Evolutionary conservation across 805 yeast genomes (phyloP).

Genomic region (Metschnikowia dekortorum): DNA sequence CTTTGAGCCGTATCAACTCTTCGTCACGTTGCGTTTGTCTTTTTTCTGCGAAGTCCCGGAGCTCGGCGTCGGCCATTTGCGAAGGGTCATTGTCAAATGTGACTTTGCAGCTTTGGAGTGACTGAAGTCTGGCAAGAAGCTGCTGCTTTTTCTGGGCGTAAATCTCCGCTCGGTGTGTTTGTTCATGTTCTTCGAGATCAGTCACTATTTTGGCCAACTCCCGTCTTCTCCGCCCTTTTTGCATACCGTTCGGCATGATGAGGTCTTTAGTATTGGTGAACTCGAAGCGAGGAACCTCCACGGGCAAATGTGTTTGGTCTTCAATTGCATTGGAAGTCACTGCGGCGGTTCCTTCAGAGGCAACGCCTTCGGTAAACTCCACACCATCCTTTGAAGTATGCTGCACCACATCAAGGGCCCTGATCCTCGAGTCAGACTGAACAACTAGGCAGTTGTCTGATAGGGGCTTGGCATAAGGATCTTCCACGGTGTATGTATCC

Average conservation of each 20-base stretch:
- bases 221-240: conserved; percentile 22
- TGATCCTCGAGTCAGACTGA: background rate
- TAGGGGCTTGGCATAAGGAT: conserved; percentile 14
- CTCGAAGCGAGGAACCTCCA: background rate
- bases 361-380: background rate
- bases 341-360: background rate
- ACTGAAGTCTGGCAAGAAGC: conserved; percentile 22
- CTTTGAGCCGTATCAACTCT: conserved; percentile 29
- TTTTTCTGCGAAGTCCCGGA: conserved; percentile 16
- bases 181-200: conserved; percentile 18
- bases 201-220: conserved; percentile 15
- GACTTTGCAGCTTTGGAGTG: conserved; percentile 24
- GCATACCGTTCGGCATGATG: conserved; percentile 13
- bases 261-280: conserved; percentile 1
- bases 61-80: conserved; percentile 23
- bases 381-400: background rate
- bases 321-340: too few relatives aligned
- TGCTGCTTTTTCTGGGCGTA: conserved; percentile 22
- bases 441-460: conserved; percentile 4
- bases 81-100: conserved; percentile 19
- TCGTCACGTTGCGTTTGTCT: conserved; percentile 27
- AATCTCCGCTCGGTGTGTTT: conserved; percentile 15
- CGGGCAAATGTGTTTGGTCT: background rate
- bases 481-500: conserved; percentile 21
- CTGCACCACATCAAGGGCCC: background rate